These are phyloP conservation scores for Gossypioides kirkii DNA, from an alignment of 345 rosid species.

Conservation along the genomic window DNA sequence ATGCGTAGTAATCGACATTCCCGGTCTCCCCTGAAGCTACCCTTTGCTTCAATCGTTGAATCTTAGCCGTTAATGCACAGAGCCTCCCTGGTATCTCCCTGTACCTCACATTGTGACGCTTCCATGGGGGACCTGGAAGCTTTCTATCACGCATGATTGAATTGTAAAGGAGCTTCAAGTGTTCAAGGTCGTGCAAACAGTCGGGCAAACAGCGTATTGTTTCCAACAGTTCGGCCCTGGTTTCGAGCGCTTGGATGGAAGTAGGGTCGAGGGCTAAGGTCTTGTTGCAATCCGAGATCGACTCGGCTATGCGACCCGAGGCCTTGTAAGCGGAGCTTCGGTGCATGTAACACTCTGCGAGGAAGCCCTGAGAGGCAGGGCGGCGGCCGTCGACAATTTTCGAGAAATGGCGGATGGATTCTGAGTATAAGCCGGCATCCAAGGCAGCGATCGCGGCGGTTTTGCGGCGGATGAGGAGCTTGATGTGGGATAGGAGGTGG, in stretches of 20 bases:
- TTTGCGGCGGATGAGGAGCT: constrained; percentile 82
- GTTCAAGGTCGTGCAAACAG: constrained; percentile 87
- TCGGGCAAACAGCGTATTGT: constrained; percentile 81
- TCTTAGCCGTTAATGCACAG: constrained; percentile 58
- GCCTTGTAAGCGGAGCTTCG: constrained; percentile 70
- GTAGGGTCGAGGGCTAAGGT: constrained; percentile 79
- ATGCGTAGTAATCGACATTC: constrained; percentile 72
- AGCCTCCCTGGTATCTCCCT: constrained; percentile 82
- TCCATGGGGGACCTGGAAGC: constrained; percentile 96
- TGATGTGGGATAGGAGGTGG: constrained; percentile 72
- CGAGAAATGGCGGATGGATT: constrained; percentile 86
- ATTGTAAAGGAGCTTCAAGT: constrained; percentile 80
- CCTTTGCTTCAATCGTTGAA: constrained; percentile 57
- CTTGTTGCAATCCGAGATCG: constrained; percentile 87
- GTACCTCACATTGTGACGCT: constrained; percentile 72
- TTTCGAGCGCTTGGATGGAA: constrained; percentile 76
- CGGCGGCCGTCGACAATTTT: constrained; percentile 87
- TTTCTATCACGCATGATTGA: constrained; percentile 77
- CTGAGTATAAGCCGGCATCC: constrained; percentile 68
- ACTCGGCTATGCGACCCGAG: constrained; percentile 72
- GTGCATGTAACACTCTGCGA: constrained; percentile 83
- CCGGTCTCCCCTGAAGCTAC: constrained; percentile 77
- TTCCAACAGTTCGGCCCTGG: constrained; percentile 75
- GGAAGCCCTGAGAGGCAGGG: constrained; percentile 82
- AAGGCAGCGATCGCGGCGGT: constrained; percentile 83